A percentile compares a stretch with the other conserved stretches of the same genome.
phyloP scores from a whole-genome alignment of 176 grass and related monocot genomes.

The Canna indica region DNA sequence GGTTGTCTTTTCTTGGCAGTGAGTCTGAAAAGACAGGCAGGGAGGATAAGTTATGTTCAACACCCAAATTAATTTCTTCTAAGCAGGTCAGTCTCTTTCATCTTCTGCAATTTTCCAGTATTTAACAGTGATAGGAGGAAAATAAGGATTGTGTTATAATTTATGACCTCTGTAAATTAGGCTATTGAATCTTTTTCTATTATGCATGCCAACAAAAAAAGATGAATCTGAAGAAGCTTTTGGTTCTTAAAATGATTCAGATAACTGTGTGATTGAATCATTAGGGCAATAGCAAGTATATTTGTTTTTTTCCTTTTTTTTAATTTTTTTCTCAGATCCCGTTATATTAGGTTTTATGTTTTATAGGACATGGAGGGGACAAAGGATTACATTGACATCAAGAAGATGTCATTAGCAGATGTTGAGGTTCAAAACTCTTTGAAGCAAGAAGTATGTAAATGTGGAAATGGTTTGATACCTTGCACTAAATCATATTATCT shows the following conservation, averaged over 20 bases:
- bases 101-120: neutral
- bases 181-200: too few species aligned
- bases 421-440: slow-evolving; percentile 47
- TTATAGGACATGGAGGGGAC: slow-evolving; percentile 41
- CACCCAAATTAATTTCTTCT: slow-evolving; percentile 31
- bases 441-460: slow-evolving; percentile 60
- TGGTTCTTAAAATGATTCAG: neutral
- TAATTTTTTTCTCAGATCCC: slow-evolving; percentile 1
- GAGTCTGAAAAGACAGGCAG: slow-evolving; percentile 37
- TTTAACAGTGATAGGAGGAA: too few species aligned
- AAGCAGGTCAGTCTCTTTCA: slow-evolving; percentile 30
- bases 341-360: slow-evolving; percentile 24
- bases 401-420: slow-evolving; percentile 31
- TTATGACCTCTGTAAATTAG: too few species aligned
- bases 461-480: neutral
- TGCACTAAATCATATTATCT: slow-evolving; percentile 4
- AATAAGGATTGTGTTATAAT: too few species aligned
- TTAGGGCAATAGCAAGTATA: too few species aligned
- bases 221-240: too few species aligned
- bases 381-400: slow-evolving; percentile 27
- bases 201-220: too few species aligned
- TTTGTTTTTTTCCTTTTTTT: too few species aligned
- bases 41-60: slow-evolving; percentile 29
- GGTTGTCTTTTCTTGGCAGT: slow-evolving; percentile 32
- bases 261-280: neutral